These are phyloP conservation scores for Aegle marmelos DNA, from an alignment of 345 rosid species.

Conservation along the genomic window DNA sequence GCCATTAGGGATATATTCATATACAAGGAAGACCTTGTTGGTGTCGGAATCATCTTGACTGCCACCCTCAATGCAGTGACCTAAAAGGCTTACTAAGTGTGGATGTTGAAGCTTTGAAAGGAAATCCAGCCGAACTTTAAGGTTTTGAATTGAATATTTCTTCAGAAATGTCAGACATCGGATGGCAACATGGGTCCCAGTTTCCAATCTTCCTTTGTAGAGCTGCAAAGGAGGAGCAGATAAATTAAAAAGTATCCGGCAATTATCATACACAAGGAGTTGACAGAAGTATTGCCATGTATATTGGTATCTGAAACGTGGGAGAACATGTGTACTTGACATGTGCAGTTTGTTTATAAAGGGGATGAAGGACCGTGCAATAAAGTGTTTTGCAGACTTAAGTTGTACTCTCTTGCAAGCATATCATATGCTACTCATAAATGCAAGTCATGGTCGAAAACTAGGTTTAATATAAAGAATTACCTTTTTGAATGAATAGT, in stretches of 20 bases:
- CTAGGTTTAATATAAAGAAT: background rate
- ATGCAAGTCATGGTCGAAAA: background rate
- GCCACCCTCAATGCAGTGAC: slow-evolving; percentile 64
- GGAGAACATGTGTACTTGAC: background rate
- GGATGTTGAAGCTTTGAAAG: slow-evolving; percentile 91
- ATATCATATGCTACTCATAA: background rate
- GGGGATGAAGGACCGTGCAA: background rate
- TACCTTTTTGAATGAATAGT: background rate
- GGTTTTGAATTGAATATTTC: slow-evolving; percentile 68
- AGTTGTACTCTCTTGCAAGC: background rate
- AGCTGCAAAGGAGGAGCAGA: slow-evolving; percentile 48
- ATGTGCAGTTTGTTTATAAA: background rate
- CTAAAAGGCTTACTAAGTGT: slow-evolving; percentile 78
- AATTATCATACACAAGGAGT: slow-evolving; percentile 4
- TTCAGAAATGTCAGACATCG: slow-evolving; percentile 55
- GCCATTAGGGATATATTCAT: slow-evolving; percentile 69
- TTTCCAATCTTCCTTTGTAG: slow-evolving; percentile 76
- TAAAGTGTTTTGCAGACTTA: background rate
- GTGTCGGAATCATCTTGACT: slow-evolving; percentile 45
- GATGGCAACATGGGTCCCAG: slow-evolving; percentile 67
- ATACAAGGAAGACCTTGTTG: slow-evolving; percentile 62
- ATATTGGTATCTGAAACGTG: background rate
- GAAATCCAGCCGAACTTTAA: slow-evolving; percentile 67
- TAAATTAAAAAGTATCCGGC: background rate
- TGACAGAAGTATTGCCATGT: background rate